Percentiles rank a stretch among this genome's conserved stretches.
These are phyloP conservation scores for Torrubiella hemipterigena DNA, from an alignment of 2,329 filamentous ascomycete genomes.

Conservation along the genomic window DNA sequence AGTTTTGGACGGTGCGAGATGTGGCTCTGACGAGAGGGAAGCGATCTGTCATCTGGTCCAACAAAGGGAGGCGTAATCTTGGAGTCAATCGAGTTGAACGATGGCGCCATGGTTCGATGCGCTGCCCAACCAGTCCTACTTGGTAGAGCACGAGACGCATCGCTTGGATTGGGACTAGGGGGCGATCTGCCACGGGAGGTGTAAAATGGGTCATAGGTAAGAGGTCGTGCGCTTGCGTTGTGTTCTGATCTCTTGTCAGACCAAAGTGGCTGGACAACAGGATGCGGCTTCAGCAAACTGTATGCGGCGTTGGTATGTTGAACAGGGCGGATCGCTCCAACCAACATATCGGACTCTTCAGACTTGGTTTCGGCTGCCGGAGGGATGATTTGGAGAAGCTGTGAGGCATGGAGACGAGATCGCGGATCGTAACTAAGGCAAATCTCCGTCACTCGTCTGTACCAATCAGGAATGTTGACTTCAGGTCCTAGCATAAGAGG, in stretches of 20 bases:
- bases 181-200: constrained; percentile 7
- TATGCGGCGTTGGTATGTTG: neutral
- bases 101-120: neutral
- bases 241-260: constrained; percentile 8
- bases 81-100: constrained; percentile 1
- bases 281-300: neutral
- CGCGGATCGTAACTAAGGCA: constrained; percentile 69
- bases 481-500: constrained; percentile 52
- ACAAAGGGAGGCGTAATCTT: neutral
- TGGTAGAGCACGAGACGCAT: constrained; percentile 2
- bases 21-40: neutral
- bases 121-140: constrained; percentile 2
- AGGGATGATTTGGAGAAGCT: constrained; percentile 61
- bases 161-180: constrained; percentile 7
- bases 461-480: constrained; percentile 64
- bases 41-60: neutral
- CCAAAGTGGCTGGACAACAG: neutral
- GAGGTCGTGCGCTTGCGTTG: neutral
- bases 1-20: neutral
- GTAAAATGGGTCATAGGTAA: constrained; percentile 5
- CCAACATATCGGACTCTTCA: neutral
- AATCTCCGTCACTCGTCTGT: constrained; percentile 58
- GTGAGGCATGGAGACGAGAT: constrained; percentile 58
- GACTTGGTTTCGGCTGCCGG: too few relatives aligned
- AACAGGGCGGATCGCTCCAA: neutral